Conservation (phyloP, 2,329 filamentous ascomycete species). For the Xylariaceae sp. region DNA sequence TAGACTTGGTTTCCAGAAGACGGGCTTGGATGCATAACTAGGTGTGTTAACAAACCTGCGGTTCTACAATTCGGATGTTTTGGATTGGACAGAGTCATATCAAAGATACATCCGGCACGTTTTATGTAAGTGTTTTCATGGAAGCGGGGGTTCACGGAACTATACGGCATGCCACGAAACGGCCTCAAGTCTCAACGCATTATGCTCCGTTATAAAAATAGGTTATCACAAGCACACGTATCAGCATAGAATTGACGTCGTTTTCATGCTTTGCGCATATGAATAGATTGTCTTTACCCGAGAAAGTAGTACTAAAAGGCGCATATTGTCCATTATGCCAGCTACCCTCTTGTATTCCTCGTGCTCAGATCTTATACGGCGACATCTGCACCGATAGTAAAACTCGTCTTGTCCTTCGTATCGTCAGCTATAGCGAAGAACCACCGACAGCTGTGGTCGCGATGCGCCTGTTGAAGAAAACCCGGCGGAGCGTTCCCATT, state of each 20-base stretch:
- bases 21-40: conserved; percentile 2
- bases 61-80: conserved; percentile 6
- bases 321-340: neutral
- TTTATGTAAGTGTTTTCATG: neutral
- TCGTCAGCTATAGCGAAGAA: neutral
- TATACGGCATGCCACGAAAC: neutral
- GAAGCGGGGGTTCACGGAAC: neutral
- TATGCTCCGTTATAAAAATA: conserved; percentile 13
- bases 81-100: conserved; percentile 3
- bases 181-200: neutral
- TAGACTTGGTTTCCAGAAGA: conserved; percentile 2
- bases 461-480: conserved; percentile 20
- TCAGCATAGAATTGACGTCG: neutral
- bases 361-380: neutral
- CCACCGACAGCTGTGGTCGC: neutral
- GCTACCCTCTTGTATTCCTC: neutral
- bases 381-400: neutral
- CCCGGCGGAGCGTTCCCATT: conserved; percentile 9
- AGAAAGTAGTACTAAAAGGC: neutral
- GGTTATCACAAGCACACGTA: conserved; percentile 7
- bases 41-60: neutral
- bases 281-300: conserved; percentile 6
- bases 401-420: neutral
- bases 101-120: neutral
- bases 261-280: conserved; percentile 3